Evolutionary conservation across 305 asterid genomes (phyloP), one percentile per base, ranked within the genome.

Genomic region (Solanum hybrid): DNA sequence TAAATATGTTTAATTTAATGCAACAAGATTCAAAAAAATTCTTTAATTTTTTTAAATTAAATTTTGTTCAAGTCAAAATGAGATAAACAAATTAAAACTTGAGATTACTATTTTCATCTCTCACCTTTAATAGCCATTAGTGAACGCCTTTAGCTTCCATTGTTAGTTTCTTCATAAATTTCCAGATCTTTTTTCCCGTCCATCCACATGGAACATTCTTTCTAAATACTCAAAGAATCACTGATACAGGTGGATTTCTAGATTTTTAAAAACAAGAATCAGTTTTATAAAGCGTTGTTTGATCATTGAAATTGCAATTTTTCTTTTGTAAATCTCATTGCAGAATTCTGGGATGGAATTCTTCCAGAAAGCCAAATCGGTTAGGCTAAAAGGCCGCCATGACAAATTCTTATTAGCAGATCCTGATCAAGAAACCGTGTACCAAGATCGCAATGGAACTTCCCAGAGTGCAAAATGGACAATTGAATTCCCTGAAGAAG

Each of bases 311-410:
- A 84, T 84, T 84, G 36, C 40, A 42, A 77, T 1, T 28, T 20
- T 33, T 4, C 20, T 78, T 29, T 61, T 79, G 57, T 79, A 36
- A 71, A 51, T 33, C 83, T 31, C 83, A 74, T 77, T 88, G 36
- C 91, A 94, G 96, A 93, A 39, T 79, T 93, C 96, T n/a, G 97
- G 94, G 35, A 93, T 94, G 94, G 97, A 95, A 4, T 96, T 97
- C 92, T 96, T 97, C 93, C 89, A 89, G 92, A 94, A 92, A 77
- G 99, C 97, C 16, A 94, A 94, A 92, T 89, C 93, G 14, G 87
- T 97, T 61, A 91, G 96, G 93, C 94, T 97, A 13, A 92, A 90
- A 91, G 95, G 99, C 94, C 92, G 92, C 82, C 97, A 97, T 91
- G 92, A 93, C 33, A 97, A 97, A 77, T 96, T 90, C 89, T 81